Conservation (phyloP, 2,329 filamentous ascomycete species). For the Apiospora marii region DNA sequence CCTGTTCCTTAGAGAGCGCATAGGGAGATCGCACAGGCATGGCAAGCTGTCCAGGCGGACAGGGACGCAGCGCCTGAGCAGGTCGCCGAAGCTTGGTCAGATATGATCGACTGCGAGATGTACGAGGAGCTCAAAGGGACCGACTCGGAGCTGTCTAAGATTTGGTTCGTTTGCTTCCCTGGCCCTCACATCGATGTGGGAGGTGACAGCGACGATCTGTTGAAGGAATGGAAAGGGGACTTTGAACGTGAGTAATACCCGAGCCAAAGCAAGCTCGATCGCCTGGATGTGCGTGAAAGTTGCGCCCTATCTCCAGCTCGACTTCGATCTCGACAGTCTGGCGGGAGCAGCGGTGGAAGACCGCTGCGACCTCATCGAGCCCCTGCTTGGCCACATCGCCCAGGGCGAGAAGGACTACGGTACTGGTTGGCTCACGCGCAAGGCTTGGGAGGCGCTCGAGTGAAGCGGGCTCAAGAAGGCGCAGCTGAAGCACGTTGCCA, state of each 20-base stretch:
- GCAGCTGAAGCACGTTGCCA: conserved; percentile 18
- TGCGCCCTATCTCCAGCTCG: conserved; percentile 29
- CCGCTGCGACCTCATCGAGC: conserved; percentile 26
- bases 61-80: background rate
- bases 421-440: background rate
- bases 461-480: conserved; percentile 24
- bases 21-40: conserved; percentile 16
- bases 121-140: conserved; percentile 25
- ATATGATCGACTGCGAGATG: conserved; percentile 30
- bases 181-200: conserved; percentile 61
- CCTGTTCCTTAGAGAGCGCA: conserved; percentile 24
- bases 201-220: conserved; percentile 49
- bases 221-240: conserved; percentile 27
- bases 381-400: conserved; percentile 17
- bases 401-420: background rate
- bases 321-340: conserved; percentile 16
- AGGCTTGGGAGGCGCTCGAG: background rate
- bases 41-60: background rate
- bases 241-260: conserved; percentile 28
- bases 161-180: conserved; percentile 66
- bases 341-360: conserved; percentile 25
- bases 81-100: conserved; percentile 21
- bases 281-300: conserved; percentile 32
- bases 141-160: conserved; percentile 51
- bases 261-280: conserved; percentile 18